Evolutionary conservation across 1,139 yeast species (phyloP), one percentile per base, ranked within the genome.

Genomic region (Taphrina confusa): DNA sequence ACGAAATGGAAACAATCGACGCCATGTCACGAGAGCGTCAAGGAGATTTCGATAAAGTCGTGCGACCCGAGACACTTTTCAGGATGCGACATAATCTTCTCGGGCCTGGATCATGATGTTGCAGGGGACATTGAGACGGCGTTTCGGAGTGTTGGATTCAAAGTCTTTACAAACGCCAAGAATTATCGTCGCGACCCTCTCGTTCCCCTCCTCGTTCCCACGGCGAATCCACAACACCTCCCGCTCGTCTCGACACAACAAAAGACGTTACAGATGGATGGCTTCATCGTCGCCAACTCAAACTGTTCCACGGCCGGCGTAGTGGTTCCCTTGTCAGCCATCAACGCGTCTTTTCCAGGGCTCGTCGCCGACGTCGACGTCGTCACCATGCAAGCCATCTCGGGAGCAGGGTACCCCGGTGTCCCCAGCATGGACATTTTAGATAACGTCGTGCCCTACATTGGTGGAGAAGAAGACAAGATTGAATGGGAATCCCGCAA

Each of bases 361-460:
- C 97, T 57, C 16, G 82, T 92, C 64, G 91, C 88, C 64, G 80
- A 85, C 31, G 80, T 91, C 68, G 85, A 96, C 33, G 83, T 96
- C 57, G 90, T 97, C 62, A 92, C 98, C 16, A 75, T 92, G 74
- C 99, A 92, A 74, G 98, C 98, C 46, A 88, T 92, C 66, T 90
- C 97, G 6, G 99, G 99, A 67, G 98, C 95, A 27, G 99, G 99
- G 1, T 92, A 88, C 74, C 99, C 99, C 49, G 99, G 99, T 72
- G 96, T 91, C 58, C 83, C 96, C 27, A 94, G 95, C 64, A 91
- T 92, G 75, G 97, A 92, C 71, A 84, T 92, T 59, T 80, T 92
- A 69, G 99, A 92, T 76, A 92, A 92, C 76, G 80, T 92, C 67
- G 89, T 92, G 61, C 99, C 99, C 51, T 91, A 78, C 78, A 92